These are phyloP conservation scores for Scheffersomyces cryptocercus DNA, from an alignment of 1,139 yeast genomes.

Conservation along the genomic window DNA sequence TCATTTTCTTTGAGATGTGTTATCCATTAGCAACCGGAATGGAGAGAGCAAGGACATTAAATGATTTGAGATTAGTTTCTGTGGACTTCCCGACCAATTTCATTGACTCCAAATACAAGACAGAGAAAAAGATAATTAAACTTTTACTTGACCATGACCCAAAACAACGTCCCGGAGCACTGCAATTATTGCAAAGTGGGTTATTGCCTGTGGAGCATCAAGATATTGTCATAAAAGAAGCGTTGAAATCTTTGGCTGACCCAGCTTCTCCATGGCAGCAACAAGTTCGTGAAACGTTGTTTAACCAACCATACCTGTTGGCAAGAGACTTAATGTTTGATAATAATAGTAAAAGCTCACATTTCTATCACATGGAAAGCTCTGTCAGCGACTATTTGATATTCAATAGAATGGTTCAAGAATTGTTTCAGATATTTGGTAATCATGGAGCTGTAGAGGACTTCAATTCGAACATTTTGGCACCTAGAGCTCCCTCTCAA, in stretches of 20 bases:
- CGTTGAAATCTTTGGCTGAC: slow-evolving; percentile 78
- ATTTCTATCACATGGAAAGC: slow-evolving; percentile 23
- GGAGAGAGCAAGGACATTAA: slow-evolving; percentile 80
- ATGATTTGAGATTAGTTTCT: slow-evolving; percentile 56
- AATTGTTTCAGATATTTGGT: slow-evolving; percentile 60
- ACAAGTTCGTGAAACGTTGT: slow-evolving; percentile 83
- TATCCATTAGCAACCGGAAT: slow-evolving; percentile 81
- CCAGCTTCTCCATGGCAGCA: slow-evolving; percentile 94
- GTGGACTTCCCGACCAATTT: slow-evolving; percentile 72
- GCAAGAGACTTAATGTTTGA: slow-evolving; percentile 86
- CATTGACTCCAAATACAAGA: slow-evolving; percentile 45
- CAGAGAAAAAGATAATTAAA: slow-evolving; percentile 66
- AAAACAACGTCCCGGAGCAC: slow-evolving; percentile 71
- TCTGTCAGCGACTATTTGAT: slow-evolving; percentile 39
- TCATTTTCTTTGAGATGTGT: slow-evolving; percentile 94
- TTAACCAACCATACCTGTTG: slow-evolving; percentile 77
- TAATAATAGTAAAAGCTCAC: slow-evolving; percentile 28
- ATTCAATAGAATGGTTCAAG: slow-evolving; percentile 53
- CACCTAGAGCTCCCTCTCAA: slow-evolving; percentile 80
- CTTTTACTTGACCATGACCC: slow-evolving; percentile 79
- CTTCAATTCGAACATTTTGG: slow-evolving; percentile 51
- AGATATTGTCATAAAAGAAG: slow-evolving; percentile 86
- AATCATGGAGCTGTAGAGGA: slow-evolving; percentile 87
- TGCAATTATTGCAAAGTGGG: slow-evolving; percentile 73
- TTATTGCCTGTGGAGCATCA: slow-evolving; percentile 85